Evolutionary conservation across 805 yeast genomes (phyloP).

Genomic region (Cyberlindnera bimundalis): DNA sequence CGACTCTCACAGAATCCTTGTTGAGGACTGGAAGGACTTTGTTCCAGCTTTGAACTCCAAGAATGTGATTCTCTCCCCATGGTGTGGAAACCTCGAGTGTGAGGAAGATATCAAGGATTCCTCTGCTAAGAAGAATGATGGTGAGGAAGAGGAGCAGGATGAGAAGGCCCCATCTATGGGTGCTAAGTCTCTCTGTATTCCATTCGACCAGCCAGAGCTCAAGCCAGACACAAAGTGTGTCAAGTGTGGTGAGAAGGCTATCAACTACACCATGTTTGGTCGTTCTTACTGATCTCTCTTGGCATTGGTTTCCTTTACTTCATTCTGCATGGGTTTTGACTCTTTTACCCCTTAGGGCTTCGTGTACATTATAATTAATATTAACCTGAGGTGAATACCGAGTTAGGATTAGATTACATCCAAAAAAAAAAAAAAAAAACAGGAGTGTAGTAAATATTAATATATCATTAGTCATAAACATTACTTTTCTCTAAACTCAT

Average conservation of each 20-base stretch:
- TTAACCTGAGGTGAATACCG: slow-evolving; percentile 1
- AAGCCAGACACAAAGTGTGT: slow-evolving; percentile 81
- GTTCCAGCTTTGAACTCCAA: slow-evolving; percentile 89
- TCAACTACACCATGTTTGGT: slow-evolving; percentile 91
- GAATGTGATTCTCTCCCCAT: slow-evolving; percentile 89
- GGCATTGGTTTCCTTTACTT: background rate
- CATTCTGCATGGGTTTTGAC: background rate
- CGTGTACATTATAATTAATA: slow-evolving; percentile 6
- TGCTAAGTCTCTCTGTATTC: slow-evolving; percentile 97
- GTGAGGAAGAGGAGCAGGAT: slow-evolving; percentile 87
- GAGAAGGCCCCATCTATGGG: slow-evolving; percentile 99
- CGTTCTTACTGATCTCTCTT: slow-evolving; percentile 70
- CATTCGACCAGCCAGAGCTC: slow-evolving; percentile 85
- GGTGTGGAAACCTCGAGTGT: slow-evolving; percentile 95
- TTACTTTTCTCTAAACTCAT: slow-evolving; percentile 38
- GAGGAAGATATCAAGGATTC: slow-evolving; percentile 96
- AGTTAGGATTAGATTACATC: background rate
- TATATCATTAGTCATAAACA: background rate
- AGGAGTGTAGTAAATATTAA: too few relatives aligned
- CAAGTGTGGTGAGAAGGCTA: slow-evolving; percentile 73
- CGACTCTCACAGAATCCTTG: slow-evolving; percentile 79
- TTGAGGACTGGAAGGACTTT: slow-evolving; percentile 85
- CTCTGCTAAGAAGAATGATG: slow-evolving; percentile 70
- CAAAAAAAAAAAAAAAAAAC: background rate
- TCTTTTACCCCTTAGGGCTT: background rate